Evolutionary conservation across 768 basidiomycete genomes (phyloP), one percentile per base, ranked within the genome.

Genomic region (Gloeopeniophorella convolvens): DNA sequence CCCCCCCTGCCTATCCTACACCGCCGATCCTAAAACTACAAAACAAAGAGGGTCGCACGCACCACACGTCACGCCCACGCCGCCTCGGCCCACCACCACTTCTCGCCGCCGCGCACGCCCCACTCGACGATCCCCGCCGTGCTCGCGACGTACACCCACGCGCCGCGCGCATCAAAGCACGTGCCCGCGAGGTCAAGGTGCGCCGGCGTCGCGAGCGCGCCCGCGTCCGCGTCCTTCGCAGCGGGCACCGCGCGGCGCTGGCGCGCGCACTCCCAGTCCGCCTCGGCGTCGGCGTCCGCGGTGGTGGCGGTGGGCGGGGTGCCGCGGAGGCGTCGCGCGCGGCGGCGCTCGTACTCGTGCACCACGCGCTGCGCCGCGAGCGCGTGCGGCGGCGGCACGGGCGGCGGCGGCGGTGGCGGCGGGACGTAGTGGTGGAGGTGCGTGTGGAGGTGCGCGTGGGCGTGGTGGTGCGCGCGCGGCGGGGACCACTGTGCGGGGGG

Each of bases 61-160:
- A n/a, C n/a, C n/a, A n/a, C n/a, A n/a, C n/a, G n/a, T 63, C 57
- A 76, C 50, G 68, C 73, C 70, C 74, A 75, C 31, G 62, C 60
- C 1, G 72, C 71, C 56, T 71, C 75, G 36, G 72, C 67, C 81
- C 82, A 88, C 84, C 84, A 89, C 43, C 77, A 70, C 71, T 83
- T 85, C 55, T 83, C 82, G 12, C 80, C 77, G 4, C 83, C 84
- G 18, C 77, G 71, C 45, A 93, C 71, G 36, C 75, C 71, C 85
- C 87, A 93, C 63, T 92, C 89, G 6, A 80, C 83, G 21, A 93
- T 70, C 31, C 80, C 80, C 51, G 70, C 64, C 51, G 76, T 75
- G 47, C 78, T 78, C 18, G 81, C 87, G 12, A 80, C 82, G 60
- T 89, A 89, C 26, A 89, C 60, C 62, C 72, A 77, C 54, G 74